Evolutionary conservation across 1,284 basidiomycete genomes (phyloP).

Genomic region (Trichosporon faecale): DNA sequence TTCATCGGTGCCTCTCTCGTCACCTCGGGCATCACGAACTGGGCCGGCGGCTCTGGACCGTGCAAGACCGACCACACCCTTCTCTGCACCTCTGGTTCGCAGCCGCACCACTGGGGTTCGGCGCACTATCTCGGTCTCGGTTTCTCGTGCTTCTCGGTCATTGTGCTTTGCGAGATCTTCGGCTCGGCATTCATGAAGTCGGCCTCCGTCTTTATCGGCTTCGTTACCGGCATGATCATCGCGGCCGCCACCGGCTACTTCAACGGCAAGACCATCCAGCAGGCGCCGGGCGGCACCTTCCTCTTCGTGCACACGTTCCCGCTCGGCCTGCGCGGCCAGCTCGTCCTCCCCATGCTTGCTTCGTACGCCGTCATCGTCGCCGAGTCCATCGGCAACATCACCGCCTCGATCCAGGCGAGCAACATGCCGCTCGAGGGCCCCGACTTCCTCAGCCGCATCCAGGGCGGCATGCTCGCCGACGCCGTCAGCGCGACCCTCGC

Average conservation of each 20-base stretch:
- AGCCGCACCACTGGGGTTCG: constrained; percentile 30
- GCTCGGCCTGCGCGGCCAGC: constrained; percentile 30
- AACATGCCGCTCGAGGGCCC: constrained; percentile 28
- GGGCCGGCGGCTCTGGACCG: constrained; percentile 34
- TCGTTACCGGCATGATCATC: constrained; percentile 34
- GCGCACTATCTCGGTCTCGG: constrained; percentile 33
- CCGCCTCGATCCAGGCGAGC: constrained; percentile 31
- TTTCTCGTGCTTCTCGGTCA: constrained; percentile 30
- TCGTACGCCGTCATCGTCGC: constrained; percentile 35
- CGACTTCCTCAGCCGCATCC: constrained; percentile 31
- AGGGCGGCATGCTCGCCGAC: constrained; percentile 39
- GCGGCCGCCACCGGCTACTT: constrained; percentile 39
- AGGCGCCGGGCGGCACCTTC: constrained; percentile 33
- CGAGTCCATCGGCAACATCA: constrained; percentile 38
- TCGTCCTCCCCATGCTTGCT: constrained; percentile 37
- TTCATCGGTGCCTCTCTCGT: constrained; percentile 38
- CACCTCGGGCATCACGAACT: constrained; percentile 34
- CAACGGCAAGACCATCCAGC: constrained; percentile 23
- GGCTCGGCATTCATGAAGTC: constrained; percentile 39
- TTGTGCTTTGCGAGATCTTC: constrained; percentile 30
- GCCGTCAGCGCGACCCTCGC: constrained; percentile 32
- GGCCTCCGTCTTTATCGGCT: constrained; percentile 37
- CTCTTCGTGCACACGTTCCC: constrained; percentile 32
- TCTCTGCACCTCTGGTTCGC: constrained; percentile 25
- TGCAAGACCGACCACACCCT: constrained; percentile 33